A percentile compares a stretch with the other conserved stretches of the same genome.
Conservation (phyloP, 1,284 basidiomycete species). For the Chalciporus sp. region DNA sequence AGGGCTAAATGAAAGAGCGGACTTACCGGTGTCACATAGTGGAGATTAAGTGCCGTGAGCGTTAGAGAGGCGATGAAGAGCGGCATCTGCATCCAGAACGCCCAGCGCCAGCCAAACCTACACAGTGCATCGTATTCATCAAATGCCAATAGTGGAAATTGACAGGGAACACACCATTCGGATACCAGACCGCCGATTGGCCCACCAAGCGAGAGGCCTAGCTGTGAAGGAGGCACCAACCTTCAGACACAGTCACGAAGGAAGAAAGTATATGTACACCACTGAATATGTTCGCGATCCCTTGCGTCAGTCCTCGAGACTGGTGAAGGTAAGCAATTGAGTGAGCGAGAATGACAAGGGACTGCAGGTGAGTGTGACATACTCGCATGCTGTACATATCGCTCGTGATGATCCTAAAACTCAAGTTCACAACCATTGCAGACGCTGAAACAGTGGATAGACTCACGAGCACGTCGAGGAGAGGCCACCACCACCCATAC, state of each 20-base stretch:
- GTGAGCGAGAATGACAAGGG: neutral
- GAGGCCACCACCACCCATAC: neutral
- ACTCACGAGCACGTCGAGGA: conserved; percentile 1
- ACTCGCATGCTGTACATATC: conserved; percentile 19
- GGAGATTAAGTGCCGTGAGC: conserved; percentile 6
- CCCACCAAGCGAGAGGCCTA: conserved; percentile 19
- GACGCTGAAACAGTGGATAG: neutral
- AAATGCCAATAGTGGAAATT: neutral
- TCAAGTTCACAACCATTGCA: neutral
- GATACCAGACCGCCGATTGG: conserved; percentile 17
- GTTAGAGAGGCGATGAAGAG: conserved; percentile 12
- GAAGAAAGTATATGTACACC: neutral
- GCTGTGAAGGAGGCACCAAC: neutral
- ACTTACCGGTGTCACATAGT: conserved; percentile 17
- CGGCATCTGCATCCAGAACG: conserved; percentile 19
- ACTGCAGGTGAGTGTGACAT: neutral
- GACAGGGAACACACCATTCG: conserved; percentile 11
- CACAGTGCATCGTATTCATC: neutral
- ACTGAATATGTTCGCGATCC: conserved; percentile 10
- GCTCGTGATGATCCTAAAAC: conserved; percentile 16
- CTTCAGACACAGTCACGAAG: neutral
- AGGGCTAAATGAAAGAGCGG: neutral
- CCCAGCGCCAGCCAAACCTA: conserved; percentile 20
- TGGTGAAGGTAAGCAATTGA: neutral
- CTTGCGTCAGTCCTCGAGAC: conserved; percentile 17